Percentiles rank a stretch among this genome's conserved stretches.
Conservation (phyloP, 2,329 filamentous ascomycete genomes). For the Cytospora schulzeri region DNA sequence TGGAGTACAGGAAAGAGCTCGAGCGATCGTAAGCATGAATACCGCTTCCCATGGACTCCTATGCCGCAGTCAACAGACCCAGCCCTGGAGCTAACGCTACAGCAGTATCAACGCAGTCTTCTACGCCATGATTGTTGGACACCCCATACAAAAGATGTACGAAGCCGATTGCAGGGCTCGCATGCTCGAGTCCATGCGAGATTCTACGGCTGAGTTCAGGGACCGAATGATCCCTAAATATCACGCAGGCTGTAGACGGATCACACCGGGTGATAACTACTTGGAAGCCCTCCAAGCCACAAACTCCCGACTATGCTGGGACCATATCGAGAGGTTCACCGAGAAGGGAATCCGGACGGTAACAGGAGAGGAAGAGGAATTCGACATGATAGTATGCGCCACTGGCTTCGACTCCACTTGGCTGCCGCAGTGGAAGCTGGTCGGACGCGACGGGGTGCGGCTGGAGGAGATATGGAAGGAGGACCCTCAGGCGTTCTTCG, state of each 20-base stretch:
- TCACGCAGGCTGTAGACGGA: too few species aligned
- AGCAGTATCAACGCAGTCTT: constrained; percentile 33
- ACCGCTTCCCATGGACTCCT: too few species aligned
- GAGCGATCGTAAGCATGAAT: too few species aligned
- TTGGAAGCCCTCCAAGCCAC: too few species aligned
- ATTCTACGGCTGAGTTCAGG: constrained; percentile 30
- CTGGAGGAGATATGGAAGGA: constrained; percentile 35
- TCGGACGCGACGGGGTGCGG: constrained; percentile 31
- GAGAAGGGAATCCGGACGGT: constrained; percentile 32
- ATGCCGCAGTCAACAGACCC: too few species aligned
- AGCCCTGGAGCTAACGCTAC: too few species aligned
- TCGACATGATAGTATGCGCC: constrained; percentile 34
- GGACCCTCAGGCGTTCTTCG: constrained; percentile 37
- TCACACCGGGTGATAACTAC: too few species aligned
- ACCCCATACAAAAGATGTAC: constrained; percentile 30
- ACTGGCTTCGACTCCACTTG: constrained; percentile 36
- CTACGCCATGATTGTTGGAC: constrained; percentile 27
- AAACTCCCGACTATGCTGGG: background rate
- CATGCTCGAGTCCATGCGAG: constrained; percentile 40
- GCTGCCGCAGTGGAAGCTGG: constrained; percentile 31
- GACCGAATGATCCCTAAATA: too few species aligned
- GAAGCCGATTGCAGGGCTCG: constrained; percentile 41
- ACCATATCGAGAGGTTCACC: constrained; percentile 37
- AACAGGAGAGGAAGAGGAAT: constrained; percentile 31
- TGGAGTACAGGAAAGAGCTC: too few species aligned